These are phyloP conservation scores for Batrachochytrium dendrobatidis DNA, from an alignment of 371 early-diverging fungal species.

Conservation along the genomic window DNA sequence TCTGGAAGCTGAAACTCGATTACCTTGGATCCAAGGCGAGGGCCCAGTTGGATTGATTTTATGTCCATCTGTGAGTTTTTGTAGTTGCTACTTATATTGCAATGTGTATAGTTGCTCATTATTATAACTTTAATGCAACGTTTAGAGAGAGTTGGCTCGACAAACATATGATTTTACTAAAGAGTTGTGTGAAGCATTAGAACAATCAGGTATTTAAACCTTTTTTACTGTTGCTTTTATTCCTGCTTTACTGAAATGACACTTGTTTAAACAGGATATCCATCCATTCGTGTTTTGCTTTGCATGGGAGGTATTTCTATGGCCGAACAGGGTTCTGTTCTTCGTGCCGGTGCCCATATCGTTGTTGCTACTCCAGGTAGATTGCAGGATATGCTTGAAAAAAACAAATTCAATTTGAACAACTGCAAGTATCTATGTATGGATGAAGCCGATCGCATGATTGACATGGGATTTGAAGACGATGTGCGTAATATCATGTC, in stretches of 20 bases:
- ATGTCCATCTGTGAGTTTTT: constrained; percentile 70
- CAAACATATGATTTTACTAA: constrained; percentile 74
- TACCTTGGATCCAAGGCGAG: constrained; percentile 76
- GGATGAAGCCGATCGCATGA: constrained; percentile 75
- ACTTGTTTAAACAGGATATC: constrained; percentile 48
- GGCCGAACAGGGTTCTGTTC: constrained; percentile 67
- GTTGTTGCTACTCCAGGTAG: constrained; percentile 99
- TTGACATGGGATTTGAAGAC: constrained; percentile 71
- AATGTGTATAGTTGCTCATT: background rate
- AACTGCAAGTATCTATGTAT: constrained; percentile 49
- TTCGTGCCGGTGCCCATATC: constrained; percentile 83
- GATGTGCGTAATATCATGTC: constrained; percentile 81
- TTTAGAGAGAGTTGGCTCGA: constrained; percentile 74
- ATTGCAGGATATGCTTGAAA: constrained; percentile 94
- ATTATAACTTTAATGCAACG: background rate
- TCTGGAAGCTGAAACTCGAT: constrained; percentile 68
- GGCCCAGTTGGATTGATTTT: constrained; percentile 87
- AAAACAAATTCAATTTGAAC: constrained; percentile 57
- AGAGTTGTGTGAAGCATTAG: constrained; percentile 56
- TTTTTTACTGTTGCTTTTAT: too few relatives aligned
- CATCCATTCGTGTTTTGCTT: constrained; percentile 65
- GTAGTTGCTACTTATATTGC: background rate
- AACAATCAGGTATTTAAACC: background rate
- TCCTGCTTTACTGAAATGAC: constrained; percentile 2
- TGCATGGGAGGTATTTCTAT: constrained; percentile 95